Percentiles rank a stretch among this genome's conserved stretches.
phyloP scores from a whole-genome alignment of 176 grass and related monocot genomes.

The Eleusine coracana region DNA sequence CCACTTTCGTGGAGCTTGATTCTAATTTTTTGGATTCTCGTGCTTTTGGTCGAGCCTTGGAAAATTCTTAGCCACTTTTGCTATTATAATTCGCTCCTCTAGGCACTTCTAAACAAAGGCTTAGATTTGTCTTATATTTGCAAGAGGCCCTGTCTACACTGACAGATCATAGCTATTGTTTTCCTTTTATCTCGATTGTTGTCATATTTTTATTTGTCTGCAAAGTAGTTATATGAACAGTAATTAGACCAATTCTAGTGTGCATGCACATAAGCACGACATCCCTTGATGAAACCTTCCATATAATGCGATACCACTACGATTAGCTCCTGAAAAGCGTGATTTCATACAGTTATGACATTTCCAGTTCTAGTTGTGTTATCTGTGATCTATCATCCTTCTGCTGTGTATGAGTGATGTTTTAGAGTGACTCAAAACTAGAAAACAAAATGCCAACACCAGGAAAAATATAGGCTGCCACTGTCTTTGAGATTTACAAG shows the following conservation, averaged over 20 bases:
- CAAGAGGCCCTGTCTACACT: neutral
- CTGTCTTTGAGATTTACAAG: neutral
- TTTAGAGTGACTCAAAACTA: neutral
- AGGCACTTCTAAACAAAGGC: neutral
- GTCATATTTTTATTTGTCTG: neutral
- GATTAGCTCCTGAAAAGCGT: neutral
- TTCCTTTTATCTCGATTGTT: neutral
- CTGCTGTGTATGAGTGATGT: neutral
- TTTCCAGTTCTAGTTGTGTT: neutral
- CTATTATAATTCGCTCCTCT: neutral
- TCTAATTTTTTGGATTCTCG: neutral
- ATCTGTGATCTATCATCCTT: neutral
- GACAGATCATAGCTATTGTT: neutral
- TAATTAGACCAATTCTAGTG: neutral
- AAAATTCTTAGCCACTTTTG: neutral
- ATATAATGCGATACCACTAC: neutral
- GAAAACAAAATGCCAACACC: neutral
- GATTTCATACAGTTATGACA: neutral
- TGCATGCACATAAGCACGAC: neutral
- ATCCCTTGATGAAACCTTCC: neutral
- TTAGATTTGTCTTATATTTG: neutral
- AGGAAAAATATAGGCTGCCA: neutral
- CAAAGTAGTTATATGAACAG: neutral
- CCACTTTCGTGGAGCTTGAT: neutral
- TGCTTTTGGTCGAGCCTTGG: neutral